These are phyloP conservation scores for Isoetes taiwanensis DNA, from an alignment of 75 land plant genomes.

Conservation along the genomic window DNA sequence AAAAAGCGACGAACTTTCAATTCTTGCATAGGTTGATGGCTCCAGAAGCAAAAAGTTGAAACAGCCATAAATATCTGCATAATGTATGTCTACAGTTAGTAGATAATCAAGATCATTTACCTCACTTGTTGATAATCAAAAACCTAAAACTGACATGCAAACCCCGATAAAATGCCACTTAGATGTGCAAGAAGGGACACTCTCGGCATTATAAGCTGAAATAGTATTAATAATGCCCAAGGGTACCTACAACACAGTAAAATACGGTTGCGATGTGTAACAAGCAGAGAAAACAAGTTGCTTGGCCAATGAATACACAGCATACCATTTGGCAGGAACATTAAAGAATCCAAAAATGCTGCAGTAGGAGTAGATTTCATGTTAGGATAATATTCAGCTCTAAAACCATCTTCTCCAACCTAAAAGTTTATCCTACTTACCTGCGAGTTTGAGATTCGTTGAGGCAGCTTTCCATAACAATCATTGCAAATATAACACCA, in stretches of 20 bases:
- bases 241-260: slow-evolving; percentile 49
- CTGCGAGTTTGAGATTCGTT: slow-evolving; percentile 72
- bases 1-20: slow-evolving; percentile 56
- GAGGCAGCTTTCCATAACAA: slow-evolving; percentile 87
- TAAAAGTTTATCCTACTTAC: slow-evolving; percentile 19
- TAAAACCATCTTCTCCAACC: not conserved
- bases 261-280: not conserved
- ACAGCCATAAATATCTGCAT: slow-evolving; percentile 69
- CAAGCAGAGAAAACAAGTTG: not conserved
- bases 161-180: slow-evolving; percentile 94
- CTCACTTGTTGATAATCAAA: not conserved
- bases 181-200: slow-evolving; percentile 89
- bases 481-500: slow-evolving; percentile 88
- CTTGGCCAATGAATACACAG: not conserved
- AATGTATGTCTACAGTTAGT: not conserved
- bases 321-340: slow-evolving; percentile 81
- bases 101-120: not conserved
- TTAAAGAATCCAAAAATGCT: slow-evolving; percentile 93
- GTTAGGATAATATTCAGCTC: not conserved
- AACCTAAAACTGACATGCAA: slow-evolving; percentile 56
- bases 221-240: slow-evolving; percentile 71
- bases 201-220: slow-evolving; percentile 80
- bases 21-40: slow-evolving; percentile 47
- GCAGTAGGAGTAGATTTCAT: slow-evolving; percentile 18
- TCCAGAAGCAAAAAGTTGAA: slow-evolving; percentile 58